Base-by-base conservation (phyloP, 345 rosid species). In the Gossypium mustelinum region DNA sequence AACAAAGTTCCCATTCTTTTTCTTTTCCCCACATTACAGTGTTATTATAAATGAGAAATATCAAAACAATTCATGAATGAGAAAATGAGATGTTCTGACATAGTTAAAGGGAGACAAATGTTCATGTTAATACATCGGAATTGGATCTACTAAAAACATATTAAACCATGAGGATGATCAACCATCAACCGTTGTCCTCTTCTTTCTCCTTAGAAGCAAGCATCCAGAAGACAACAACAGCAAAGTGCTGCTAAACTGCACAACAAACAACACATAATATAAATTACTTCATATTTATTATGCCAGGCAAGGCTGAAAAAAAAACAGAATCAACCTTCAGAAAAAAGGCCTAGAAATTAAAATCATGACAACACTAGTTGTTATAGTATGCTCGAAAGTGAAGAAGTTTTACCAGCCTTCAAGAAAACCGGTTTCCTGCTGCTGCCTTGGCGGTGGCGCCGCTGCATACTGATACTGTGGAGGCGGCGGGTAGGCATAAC, bases 231-330 rank as follows among this genome's bases (percentile, higher is more conserved):
- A 77, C 90, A 87, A 73, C 90, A 87, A 17, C 90, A 87, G 74
- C 90, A 87, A 13, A 87, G 86, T 0, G 90, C 90, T 29, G 86
- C 87, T 76, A 87, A 81, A 82, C 90, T 87, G 87, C 86, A 73
- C 2, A 47, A 47, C 2, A 73, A 59, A 47, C 20, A 16, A 73
- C 14, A 60, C 16, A 73, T 27, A 73, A 12, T 1, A 18, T 2
- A 56, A 2, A 2, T 34, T 4, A 34, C 41, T 20, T 24, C 39
- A 25, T 47, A 24, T 60, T 17, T 60, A 27, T 13, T 8, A 27
- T 14, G 43, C 43, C 8, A 25, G 27, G 67, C 68, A 64, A n/a
- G 68, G 22, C 43, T 64, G 18, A n/a, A 43, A 29, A 20, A 20
- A 11, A 0, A 20, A 34, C 29, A 18, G 9, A 11, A 7, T 4